Evolutionary conservation across 1,284 basidiomycete species (phyloP), one percentile per base, ranked within the genome.

Genomic region (Fomes fomentarius): DNA sequence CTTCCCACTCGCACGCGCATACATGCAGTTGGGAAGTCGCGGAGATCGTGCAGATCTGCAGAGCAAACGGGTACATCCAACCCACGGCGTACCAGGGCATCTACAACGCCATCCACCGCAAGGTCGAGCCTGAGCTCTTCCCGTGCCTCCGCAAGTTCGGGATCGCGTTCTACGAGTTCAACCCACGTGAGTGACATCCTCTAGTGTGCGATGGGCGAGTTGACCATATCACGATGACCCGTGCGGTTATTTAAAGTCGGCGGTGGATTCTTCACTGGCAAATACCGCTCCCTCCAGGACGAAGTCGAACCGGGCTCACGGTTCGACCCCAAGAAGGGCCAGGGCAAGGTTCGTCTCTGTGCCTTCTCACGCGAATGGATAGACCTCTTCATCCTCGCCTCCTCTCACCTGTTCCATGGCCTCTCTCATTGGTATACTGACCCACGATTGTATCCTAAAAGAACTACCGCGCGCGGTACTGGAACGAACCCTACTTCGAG

Each of bases 81-180:
- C 88, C 89, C 1, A 81, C 81, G 0, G 84, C 78, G 1, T 91
- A 91, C 66, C 87, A 91, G 67, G 87, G 85, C 4, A 74, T 82
- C 51, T 84, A 83, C 64, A 84, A 81, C 57, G 79, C 78, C 2
- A 71, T 84, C 21, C 78, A 83, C 59, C 69, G 73, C 30, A 66
- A 67, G 25, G 79, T 81, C 37, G 84, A 86, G 63, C 76, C 80
- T 0, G 84, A 86, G 60, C 73, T 87, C n/a, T 75, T 87, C 65
- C 82, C 82, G 6, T 85, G 83, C 65, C 73, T 87, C 38, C 74
- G 85, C 33, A 83, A 85, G 62, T 84, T 77, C 60, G 81, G 82
- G 4, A 81, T 85, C 59, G 76, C 75, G 40, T 85, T 86, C 70
- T 83, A 82, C 60, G 82, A 78, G 52, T 84, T 76, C 63, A 84